A percentile compares a stretch with the other conserved stretches of the same genome.
These are phyloP conservation scores for Annulohypoxylon moriforme DNA, from an alignment of 495 filamentous ascomycete species.

Conservation along the genomic window DNA sequence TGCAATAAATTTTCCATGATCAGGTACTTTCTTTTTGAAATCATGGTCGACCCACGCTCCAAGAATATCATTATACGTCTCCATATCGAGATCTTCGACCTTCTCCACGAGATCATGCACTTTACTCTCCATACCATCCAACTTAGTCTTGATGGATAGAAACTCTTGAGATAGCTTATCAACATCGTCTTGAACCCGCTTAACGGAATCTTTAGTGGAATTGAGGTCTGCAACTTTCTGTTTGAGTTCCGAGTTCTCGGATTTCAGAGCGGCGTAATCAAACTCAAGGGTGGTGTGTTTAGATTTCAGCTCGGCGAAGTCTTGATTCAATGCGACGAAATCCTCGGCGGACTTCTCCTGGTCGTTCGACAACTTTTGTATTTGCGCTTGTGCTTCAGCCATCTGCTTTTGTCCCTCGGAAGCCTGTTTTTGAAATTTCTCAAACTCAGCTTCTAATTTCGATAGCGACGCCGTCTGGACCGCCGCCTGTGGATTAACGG, in stretches of 20 bases:
- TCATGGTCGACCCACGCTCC: slow-evolving; percentile 42
- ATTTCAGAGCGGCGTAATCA: slow-evolving; percentile 2
- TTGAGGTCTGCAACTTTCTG: slow-evolving; percentile 8
- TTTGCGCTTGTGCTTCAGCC: too few relatives aligned
- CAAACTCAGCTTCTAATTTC: slow-evolving; percentile 36
- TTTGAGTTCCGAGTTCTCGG: slow-evolving; percentile 29
- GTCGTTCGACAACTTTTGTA: slow-evolving; percentile 26
- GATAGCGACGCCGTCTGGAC: slow-evolving; percentile 21
- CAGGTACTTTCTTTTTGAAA: slow-evolving; percentile 35
- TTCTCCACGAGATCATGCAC: slow-evolving; percentile 23
- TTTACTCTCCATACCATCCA: slow-evolving; percentile 17
- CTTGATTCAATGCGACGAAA: slow-evolving; percentile 16
- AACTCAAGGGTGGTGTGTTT: background rate
- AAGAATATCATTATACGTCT: slow-evolving; percentile 37
- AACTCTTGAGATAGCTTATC: slow-evolving; percentile 18
- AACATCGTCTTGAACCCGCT: background rate
- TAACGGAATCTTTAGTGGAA: slow-evolving; percentile 1
- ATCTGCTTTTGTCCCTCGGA: slow-evolving; percentile 28
- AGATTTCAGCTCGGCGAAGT: slow-evolving; percentile 6
- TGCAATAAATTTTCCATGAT: slow-evolving; percentile 19
- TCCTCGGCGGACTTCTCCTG: slow-evolving; percentile 13
- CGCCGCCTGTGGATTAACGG: slow-evolving; percentile 20
- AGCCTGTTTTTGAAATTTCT: slow-evolving; percentile 25
- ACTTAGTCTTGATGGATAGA: slow-evolving; percentile 15
- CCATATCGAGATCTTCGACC: slow-evolving; percentile 45